Percentiles rank a stretch among this genome's conserved stretches.
phyloP scores from a whole-genome alignment of 192 early-diverging fungal species.

The Geranomyces variabilis region DNA sequence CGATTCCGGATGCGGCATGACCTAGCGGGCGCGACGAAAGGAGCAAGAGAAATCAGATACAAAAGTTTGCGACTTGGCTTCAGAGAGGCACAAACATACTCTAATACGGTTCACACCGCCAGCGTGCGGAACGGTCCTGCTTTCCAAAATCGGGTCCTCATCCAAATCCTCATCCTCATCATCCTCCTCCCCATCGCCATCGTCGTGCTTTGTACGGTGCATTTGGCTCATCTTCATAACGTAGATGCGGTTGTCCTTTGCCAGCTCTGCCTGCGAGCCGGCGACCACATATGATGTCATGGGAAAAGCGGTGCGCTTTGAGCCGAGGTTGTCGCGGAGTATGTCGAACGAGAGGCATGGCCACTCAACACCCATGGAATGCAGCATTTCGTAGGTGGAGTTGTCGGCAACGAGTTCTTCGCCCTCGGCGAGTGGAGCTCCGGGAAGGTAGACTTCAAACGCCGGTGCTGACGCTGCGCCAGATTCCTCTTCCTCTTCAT shows the following conservation, averaged over 20 bases:
- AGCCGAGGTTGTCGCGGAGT: conserved; percentile 83
- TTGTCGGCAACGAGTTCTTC: conserved; percentile 95
- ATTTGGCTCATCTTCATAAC: conserved; percentile 96
- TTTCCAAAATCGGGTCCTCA: conserved; percentile 92
- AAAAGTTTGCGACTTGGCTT: too few relatives aligned
- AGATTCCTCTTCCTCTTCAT: conserved; percentile 63
- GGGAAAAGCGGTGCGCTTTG: conserved; percentile 80
- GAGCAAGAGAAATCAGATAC: neutral
- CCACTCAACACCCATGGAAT: conserved; percentile 89
- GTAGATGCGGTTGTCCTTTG: conserved; percentile 86
- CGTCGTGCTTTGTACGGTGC: conserved; percentile 91
- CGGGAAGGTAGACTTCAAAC: conserved; percentile 84
- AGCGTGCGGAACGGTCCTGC: conserved; percentile 76
- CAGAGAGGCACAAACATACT: conserved; percentile 38
- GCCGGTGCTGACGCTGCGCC: conserved; percentile 55
- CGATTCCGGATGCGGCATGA: conserved; percentile 73
- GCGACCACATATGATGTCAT: conserved; percentile 91
- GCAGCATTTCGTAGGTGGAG: conserved; percentile 95
- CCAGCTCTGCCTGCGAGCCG: conserved; percentile 85
- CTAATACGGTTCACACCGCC: conserved; percentile 94
- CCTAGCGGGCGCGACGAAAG: conserved; percentile 35
- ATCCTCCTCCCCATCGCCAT: conserved; percentile 59
- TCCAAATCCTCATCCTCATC: conserved; percentile 85
- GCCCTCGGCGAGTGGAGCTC: conserved; percentile 79
- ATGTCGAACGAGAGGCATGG: conserved; percentile 98